Evolutionary conservation across 1,139 yeast genomes (phyloP), one percentile per base, ranked within the genome.

Genomic region (Hyphopichia buzzinii): DNA sequence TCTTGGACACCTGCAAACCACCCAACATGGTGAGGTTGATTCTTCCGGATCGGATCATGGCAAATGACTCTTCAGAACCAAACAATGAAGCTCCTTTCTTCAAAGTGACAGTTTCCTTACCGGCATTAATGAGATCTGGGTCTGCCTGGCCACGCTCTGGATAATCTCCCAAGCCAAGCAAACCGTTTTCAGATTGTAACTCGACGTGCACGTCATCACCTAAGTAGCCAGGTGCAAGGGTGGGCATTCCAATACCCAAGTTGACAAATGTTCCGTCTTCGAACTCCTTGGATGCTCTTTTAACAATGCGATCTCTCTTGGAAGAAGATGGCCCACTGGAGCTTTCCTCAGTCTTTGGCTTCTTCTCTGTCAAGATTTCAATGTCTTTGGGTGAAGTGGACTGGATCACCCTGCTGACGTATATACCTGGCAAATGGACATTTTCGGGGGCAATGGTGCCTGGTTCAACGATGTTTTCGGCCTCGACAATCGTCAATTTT

Each of bases 241-340:
- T 73, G 13, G 78, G 79, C 60, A 72, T 60, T 17, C 78, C 79
- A 30, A 72, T 69, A 17, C 78, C 79, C 31, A 72, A 55, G 46
- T 73, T 73, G 38, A 67, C 75, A 40, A 61, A 65, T 38, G 57
- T 54, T 8, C 74, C 74, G 43, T 67, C 62, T 34, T 52, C 49
- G 47, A 72, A 67, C 48, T 72, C 77, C 46, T 63, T 55, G 2
- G 78, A 71, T 2, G 74, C 75, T 31, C 78, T 60, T 37, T 54
- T 55, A 13, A 68, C 72, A 39, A 73, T 72, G 32, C 55, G 56
- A 28, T 55, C 61, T 28, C 75, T 57, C 31, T n/a, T n/a, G n/a
- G n/a, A n/a, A n/a, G n/a, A n/a, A n/a, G n/a, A n/a, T n/a, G n/a
- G n/a, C n/a, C n/a, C n/a, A n/a, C n/a, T n/a, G n/a, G n/a, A 16